Evolutionary conservation across 805 yeast species (phyloP), one percentile per base, ranked within the genome.

Genomic region (Kurtzmaniella fragi): DNA sequence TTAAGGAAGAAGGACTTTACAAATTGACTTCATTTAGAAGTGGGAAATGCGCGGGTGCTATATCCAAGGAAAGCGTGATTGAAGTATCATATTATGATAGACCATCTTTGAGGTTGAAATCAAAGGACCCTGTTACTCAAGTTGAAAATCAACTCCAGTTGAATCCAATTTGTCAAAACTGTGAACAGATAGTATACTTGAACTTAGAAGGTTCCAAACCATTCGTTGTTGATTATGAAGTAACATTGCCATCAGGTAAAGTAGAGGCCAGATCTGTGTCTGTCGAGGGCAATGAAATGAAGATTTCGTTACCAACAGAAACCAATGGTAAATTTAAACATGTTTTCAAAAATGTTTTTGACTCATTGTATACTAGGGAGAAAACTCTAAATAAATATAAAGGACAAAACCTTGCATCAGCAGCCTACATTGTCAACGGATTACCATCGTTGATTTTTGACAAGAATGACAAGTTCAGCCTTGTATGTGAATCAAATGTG

Each of bases 211-310:
- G 88, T 1, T 59, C 74, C 5, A 69, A 80, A 1, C 90, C 91
- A 17, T 87, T 87, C 46, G 59, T 74, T n/a, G 62, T 89, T 17
- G 78, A 76, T 30, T 87, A 88, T 55, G 74, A 77, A n/a, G 59
- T 84, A 12, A 62, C 62, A 20, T 61, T 70, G 30, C 90, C 93
- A 5, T 67, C 62, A 49, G 87, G 87, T 1, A 59, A 54, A 26
- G 36, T 54, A 4, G 78, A 65, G 38, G 28, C 50, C 1, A 46
- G 67, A 28, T 49, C 61, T 9, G 54, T 68, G 57, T 49, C 57
- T 4, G 50, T 61, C n/a, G 63, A 62, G 6, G 49, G 48, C 25
- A 31, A 54, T 14, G 49, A 54, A 17, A 37, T 61, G 17, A 49
- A 49, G 1, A 53, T 77, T 27, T 66, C 63, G 13, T 54, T 75